Conservation (phyloP, 495 filamentous ascomycete species). For the Annulohypoxylon moriforme region DNA sequence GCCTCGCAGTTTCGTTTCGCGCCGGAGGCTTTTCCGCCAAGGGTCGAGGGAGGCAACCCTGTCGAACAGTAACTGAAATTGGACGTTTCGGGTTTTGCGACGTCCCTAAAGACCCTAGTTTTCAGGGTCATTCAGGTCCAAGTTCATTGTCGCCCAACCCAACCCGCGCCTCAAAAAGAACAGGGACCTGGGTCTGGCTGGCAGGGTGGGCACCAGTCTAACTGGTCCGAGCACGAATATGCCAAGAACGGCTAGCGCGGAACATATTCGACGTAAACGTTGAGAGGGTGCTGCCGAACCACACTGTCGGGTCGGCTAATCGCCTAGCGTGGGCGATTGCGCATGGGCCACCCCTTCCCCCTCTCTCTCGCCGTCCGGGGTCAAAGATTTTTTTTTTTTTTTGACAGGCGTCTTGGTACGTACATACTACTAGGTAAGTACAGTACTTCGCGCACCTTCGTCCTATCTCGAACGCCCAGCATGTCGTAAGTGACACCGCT, state of each 20-base stretch:
- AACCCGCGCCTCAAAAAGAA: not conserved
- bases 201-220: not conserved
- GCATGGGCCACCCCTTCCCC: not conserved
- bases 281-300: constrained; percentile 18
- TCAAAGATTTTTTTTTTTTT: not conserved
- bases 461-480: not conserved
- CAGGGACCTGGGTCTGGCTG: too few relatives aligned
- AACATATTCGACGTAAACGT: not conserved
- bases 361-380: not conserved
- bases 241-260: constrained; percentile 14
- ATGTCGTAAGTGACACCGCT: not conserved
- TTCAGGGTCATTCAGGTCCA: too few relatives aligned
- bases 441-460: not conserved
- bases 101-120: too few relatives aligned
- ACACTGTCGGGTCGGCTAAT: constrained; percentile 36
- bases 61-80: too few relatives aligned
- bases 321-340: not conserved
- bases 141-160: too few relatives aligned
- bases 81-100: too few relatives aligned
- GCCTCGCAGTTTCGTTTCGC: not conserved
- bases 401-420: not conserved
- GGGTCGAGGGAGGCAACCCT: not conserved
- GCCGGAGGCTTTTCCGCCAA: not conserved
- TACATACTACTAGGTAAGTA: not conserved
- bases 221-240: not conserved